Conservation (phyloP, 495 filamentous ascomycete genomes). For the Venustampulla echinocandica region DNA sequence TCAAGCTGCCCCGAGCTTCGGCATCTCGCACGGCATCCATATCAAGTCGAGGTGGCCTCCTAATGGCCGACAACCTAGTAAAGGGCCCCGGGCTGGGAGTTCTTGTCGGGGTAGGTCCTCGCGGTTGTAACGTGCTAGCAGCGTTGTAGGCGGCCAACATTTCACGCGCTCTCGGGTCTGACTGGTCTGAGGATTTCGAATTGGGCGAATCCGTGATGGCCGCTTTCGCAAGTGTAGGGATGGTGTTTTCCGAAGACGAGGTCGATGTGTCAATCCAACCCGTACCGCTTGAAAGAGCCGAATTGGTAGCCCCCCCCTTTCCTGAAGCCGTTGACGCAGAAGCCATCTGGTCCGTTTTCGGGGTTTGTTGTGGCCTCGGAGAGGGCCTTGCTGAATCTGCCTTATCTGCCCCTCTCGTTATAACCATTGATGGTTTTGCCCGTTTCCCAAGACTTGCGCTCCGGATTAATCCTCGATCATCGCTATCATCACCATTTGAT, state of each 20-base stretch:
- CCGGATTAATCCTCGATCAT: slow-evolving; percentile 58
- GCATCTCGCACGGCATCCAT: slow-evolving; percentile 71
- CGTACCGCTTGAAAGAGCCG: slow-evolving; percentile 20
- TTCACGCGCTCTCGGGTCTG: slow-evolving; percentile 24
- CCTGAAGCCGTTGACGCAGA: not conserved
- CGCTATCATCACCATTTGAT: slow-evolving; percentile 44
- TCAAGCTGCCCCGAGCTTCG: slow-evolving; percentile 76
- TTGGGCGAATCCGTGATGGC: slow-evolving; percentile 2
- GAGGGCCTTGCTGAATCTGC: slow-evolving; percentile 4
- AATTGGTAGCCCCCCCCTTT: slow-evolving; percentile 10
- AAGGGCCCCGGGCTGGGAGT: slow-evolving; percentile 32
- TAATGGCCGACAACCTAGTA: slow-evolving; percentile 36
- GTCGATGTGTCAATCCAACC: slow-evolving; percentile 19
- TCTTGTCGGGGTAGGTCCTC: slow-evolving; percentile 18
- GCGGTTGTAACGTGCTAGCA: slow-evolving; percentile 34
- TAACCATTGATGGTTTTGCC: slow-evolving; percentile 63
- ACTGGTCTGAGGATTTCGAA: not conserved
- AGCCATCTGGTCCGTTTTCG: slow-evolving; percentile 16
- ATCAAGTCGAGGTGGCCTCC: slow-evolving; percentile 66
- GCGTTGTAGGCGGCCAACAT: slow-evolving; percentile 37
- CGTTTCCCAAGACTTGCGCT: slow-evolving; percentile 70
- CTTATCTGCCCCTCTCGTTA: slow-evolving; percentile 31
- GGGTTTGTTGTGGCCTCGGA: slow-evolving; percentile 10
- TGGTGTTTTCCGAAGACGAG: slow-evolving; percentile 13
- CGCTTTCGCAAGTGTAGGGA: slow-evolving; percentile 13